A percentile compares a stretch with the other conserved stretches of the same genome.
These are phyloP conservation scores for Ophiostoma populinum DNA, from an alignment of 2,329 filamentous ascomycete genomes.

Conservation along the genomic window DNA sequence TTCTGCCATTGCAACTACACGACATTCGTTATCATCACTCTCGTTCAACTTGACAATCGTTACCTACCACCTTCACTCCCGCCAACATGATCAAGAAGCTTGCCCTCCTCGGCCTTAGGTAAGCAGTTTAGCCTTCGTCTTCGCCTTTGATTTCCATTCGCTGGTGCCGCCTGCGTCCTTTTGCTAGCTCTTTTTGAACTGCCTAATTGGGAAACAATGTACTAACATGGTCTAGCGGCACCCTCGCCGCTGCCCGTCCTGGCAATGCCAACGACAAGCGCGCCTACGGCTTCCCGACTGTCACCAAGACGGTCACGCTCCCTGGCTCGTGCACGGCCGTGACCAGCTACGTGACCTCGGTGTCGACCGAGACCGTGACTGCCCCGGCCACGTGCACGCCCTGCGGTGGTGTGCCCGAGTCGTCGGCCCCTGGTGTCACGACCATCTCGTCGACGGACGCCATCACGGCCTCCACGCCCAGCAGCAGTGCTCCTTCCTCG, in stretches of 20 bases:
- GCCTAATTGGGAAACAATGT: not conserved
- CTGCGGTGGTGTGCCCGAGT: not conserved
- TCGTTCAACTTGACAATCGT: not conserved
- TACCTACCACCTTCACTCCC: not conserved
- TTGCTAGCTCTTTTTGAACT: too few relatives aligned
- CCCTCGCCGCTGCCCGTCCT: constrained; percentile 8
- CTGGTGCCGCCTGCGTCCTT: too few relatives aligned
- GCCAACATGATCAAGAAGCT: constrained; percentile 7
- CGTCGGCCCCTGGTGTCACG: not conserved
- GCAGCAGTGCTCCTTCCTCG: not conserved
- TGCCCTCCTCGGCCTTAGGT: constrained; percentile 10
- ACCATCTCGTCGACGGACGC: constrained; percentile 3
- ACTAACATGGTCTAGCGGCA: constrained; percentile 2
- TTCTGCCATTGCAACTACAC: not conserved
- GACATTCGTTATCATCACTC: not conserved
- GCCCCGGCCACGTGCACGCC: constrained; percentile 3
- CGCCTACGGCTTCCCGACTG: constrained; percentile 8
- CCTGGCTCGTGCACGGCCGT: constrained; percentile 3
- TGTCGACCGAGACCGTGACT: constrained; percentile 5
- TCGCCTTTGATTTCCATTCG: not conserved
- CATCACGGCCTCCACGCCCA: not conserved
- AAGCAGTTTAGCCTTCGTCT: not conserved
- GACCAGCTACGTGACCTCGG: constrained; percentile 1
- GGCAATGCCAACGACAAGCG: constrained; percentile 6
- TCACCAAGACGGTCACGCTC: constrained; percentile 9